These are phyloP conservation scores for Scutellospora calospora DNA, from an alignment of 371 early-diverging fungal genomes.

Conservation along the genomic window DNA sequence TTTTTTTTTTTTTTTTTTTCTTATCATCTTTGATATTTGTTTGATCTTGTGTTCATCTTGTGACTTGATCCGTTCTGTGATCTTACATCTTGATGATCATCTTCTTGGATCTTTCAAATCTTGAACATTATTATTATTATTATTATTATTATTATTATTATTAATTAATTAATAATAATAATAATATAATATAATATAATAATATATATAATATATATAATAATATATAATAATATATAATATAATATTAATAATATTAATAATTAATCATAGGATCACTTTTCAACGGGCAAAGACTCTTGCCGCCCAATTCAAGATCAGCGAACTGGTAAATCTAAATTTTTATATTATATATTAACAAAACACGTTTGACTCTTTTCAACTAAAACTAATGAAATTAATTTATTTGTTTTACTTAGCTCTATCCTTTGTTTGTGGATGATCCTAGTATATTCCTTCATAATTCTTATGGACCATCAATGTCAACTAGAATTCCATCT, in stretches of 20 bases:
- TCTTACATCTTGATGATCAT: not conserved
- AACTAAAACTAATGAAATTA: too few species aligned
- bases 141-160: too few species aligned
- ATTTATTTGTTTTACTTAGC: not conserved
- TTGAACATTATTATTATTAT: too few species aligned
- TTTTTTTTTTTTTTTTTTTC: not conserved
- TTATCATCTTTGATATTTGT: not conserved
- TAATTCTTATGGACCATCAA: conserved; percentile 27
- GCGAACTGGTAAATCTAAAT: conserved; percentile 51
- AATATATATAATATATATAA: too few species aligned
- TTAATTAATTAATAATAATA: too few species aligned
- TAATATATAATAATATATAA: not conserved
- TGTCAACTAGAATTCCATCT: conserved; percentile 40
- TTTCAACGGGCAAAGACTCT: conserved; percentile 46
- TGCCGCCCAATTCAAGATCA: conserved; percentile 62
- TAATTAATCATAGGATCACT: conserved; percentile 41
- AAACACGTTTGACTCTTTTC: too few species aligned
- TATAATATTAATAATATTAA: too few species aligned
- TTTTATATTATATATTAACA: too few species aligned
- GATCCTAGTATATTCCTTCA: conserved; percentile 59
- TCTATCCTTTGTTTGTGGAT: conserved; percentile 80
- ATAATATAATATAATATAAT: too few species aligned
- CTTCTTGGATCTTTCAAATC: too few species aligned
- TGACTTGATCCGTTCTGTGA: not conserved
- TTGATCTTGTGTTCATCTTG: not conserved